Conservation (phyloP, 139 green algal species). For the Chlorella sp. region DNA sequence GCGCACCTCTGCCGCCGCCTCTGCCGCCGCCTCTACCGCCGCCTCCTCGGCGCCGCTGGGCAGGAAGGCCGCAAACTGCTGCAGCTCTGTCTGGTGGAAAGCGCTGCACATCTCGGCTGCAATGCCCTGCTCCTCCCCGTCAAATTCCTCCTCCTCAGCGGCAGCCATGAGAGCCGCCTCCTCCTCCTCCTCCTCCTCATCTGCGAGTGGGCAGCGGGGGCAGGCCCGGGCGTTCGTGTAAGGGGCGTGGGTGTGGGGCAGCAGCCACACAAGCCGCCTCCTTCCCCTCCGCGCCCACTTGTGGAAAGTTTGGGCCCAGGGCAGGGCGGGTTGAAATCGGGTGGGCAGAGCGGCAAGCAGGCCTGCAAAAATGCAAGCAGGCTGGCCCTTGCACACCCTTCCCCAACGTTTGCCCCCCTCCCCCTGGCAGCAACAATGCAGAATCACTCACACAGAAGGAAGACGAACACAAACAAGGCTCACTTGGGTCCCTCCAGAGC, state of each 20-base stretch:
- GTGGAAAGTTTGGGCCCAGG: not conserved
- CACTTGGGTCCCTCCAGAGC: too few species aligned
- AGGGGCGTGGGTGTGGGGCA: too few species aligned
- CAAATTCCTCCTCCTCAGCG: constrained; percentile 19
- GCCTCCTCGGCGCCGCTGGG: not conserved
- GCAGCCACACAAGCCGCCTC: not conserved
- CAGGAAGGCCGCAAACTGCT: constrained; percentile 18
- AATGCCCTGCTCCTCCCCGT: constrained; percentile 39
- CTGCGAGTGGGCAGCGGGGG: not conserved
- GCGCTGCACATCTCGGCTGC: constrained; percentile 9
- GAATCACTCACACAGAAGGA: too few species aligned
- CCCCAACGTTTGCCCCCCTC: not conserved
- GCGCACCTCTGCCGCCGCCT: constrained; percentile 1
- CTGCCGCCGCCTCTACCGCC: not conserved
- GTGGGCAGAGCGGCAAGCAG: not conserved
- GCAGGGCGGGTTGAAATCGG: not conserved
- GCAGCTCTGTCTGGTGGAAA: constrained; percentile 21
- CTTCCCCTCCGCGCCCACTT: not conserved
- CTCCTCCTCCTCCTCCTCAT: constrained; percentile 19
- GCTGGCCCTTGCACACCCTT: too few species aligned
- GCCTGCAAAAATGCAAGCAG: not conserved
- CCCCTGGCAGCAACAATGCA: not conserved
- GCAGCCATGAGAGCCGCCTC: constrained; percentile 15
- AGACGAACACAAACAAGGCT: too few species aligned
- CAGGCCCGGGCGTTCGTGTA: too few species aligned